Percentiles rank a stretch among this genome's conserved stretches.
These are phyloP conservation scores for Acanthamoeba triangularis DNA, from an alignment of 208 protist species.

Conservation along the genomic window DNA sequence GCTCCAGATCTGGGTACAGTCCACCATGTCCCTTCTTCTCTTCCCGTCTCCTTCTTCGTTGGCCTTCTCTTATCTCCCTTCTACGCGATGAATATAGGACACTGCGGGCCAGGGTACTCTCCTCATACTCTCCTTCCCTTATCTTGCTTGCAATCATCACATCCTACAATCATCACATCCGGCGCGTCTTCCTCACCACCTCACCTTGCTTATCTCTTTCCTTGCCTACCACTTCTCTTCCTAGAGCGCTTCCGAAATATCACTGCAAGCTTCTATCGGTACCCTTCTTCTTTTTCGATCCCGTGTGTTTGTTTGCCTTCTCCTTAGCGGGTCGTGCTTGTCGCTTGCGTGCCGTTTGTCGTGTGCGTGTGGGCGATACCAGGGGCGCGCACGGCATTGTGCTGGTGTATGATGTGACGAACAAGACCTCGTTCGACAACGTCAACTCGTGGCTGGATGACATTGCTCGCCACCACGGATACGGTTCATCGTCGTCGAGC, in stretches of 20 bases:
- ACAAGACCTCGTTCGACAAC: constrained; percentile 98
- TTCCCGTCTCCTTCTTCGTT: background rate
- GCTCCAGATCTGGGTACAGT: constrained; percentile 94
- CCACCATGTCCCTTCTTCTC: background rate
- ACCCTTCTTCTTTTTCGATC: background rate
- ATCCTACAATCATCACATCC: too few relatives aligned
- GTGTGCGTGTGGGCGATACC: too few relatives aligned
- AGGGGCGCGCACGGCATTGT: constrained; percentile 98
- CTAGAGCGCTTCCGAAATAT: constrained; percentile 70
- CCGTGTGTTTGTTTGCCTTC: background rate
- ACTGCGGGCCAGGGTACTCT: constrained; percentile 96
- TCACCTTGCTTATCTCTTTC: background rate
- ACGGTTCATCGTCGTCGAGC: constrained; percentile 90
- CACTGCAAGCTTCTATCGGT: constrained; percentile 74
- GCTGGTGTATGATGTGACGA: constrained; percentile 97
- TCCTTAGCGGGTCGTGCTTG: background rate
- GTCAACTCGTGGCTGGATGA: constrained; percentile 95
- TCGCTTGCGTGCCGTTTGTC: background rate
- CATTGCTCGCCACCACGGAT: constrained; percentile 98
- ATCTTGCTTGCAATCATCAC: too few relatives aligned
- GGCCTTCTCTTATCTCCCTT: background rate
- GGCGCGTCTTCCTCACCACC: background rate
- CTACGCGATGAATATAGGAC: constrained; percentile 81
- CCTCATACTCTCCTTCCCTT: constrained; percentile 33
- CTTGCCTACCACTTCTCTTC: background rate